A percentile compares a stretch with the other conserved stretches of the same genome.
These are phyloP conservation scores for Chrysophaeum taylorii DNA, from an alignment of 352 stramenopile genomes.

Conservation along the genomic window DNA sequence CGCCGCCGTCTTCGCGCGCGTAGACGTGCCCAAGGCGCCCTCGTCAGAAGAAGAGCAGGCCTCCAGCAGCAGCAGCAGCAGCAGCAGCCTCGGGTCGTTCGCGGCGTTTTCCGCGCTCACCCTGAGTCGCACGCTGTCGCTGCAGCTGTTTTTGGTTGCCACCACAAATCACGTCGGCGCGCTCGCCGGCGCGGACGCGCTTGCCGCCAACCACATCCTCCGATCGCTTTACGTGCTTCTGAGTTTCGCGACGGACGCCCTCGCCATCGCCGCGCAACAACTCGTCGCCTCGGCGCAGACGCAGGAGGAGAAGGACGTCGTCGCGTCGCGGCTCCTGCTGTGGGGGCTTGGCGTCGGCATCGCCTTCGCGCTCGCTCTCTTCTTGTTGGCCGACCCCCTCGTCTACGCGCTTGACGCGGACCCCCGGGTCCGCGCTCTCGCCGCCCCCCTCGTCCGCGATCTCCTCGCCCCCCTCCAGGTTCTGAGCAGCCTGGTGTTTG, in stretches of 20 bases:
- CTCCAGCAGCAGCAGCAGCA: no score
- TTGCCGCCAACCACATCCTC: not conserved
- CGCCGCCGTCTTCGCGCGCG: not conserved
- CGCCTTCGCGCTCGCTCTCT: not conserved
- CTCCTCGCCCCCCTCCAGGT: conserved; percentile 1
- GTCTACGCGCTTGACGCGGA: not conserved
- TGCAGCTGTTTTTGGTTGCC: not conserved
- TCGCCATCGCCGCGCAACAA: conserved; percentile 6
- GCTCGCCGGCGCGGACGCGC: not conserved
- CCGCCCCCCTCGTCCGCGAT: not conserved
- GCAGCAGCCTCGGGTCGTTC: not conserved
- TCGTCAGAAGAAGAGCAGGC: not conserved
- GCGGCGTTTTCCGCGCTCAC: not conserved
- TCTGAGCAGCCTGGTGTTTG: not conserved
- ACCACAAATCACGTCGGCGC: not conserved
- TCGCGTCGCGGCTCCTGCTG: not conserved
- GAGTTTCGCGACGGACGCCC: conserved; percentile 4
- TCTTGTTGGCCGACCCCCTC: not conserved
- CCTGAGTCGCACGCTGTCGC: not conserved
- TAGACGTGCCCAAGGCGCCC: not conserved
- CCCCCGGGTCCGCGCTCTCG: not conserved
- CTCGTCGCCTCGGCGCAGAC: not conserved
- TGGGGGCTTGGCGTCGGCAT: not conserved
- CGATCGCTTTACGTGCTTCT: not conserved
- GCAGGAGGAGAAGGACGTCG: not conserved